Base-by-base conservation (phyloP, 2,329 filamentous ascomycete genomes). In the Claviceps lovelessii region DNA sequence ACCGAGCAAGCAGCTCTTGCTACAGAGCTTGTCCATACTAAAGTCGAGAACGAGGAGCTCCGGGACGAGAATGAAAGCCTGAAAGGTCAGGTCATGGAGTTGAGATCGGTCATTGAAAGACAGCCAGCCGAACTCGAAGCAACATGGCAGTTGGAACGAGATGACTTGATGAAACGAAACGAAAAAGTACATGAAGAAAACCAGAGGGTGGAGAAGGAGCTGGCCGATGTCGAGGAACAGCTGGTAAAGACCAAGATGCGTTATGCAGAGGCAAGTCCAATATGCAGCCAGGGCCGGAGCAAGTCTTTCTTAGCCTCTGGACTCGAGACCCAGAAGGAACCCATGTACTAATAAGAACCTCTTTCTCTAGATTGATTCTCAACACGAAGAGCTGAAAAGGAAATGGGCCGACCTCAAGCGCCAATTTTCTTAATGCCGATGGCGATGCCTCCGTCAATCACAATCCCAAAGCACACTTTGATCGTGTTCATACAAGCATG, bases 161-260 rank as follows among this genome's bases (percentile, higher is more conserved):
- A 96, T 54, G 81, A 86, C 53, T 82, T 97, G 63, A 93, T 97
- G 85, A 84, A 89, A 68, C 82, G 90, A 57, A 97, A 97, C 66
- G 80, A 86, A 58, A 89, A 94, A 64, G 90, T 97, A 8, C 90
- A 97, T 64, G 90, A 95, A 62, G 89, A 95, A 72, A 98, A 97
- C 65, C 79, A 86, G 57, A 81, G 78, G 56, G 73, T 98, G 61
- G 90, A 96, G 70, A 91, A 95, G 66, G 88, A 93, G 64, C 80
- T 95, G 78, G 78, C 81, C 5, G 90, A 96, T 62, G 87, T 97
- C 75, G 93, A 97, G 74, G 87, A 90, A 70, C 84, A 90, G 68
- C 74, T 98, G 60, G 91, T 98, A 59, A 82, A 85, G 66, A 93
- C 90, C 1, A 98, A 98, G 78, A 86, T 98, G 87, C 81, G 83